Percentiles rank a stretch among this genome's conserved stretches.
Evolutionary conservation across 176 grass and related monocot species (phyloP).

Genomic region (Lolium rigidum): DNA sequence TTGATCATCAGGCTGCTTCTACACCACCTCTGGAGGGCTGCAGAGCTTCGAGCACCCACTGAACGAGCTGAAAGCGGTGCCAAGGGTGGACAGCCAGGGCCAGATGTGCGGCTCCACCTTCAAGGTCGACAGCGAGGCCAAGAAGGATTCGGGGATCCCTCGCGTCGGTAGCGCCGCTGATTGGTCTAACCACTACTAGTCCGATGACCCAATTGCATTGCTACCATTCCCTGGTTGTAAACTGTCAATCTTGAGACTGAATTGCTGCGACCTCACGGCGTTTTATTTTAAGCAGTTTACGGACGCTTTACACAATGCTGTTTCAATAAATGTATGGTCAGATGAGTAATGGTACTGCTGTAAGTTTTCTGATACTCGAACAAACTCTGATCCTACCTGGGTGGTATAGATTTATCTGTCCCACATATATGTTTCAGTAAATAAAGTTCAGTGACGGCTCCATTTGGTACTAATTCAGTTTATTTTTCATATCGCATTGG

Average conservation of each 20-base stretch:
- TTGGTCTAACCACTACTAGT: constrained; percentile 77
- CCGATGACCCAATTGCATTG: constrained; percentile 10
- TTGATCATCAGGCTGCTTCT: constrained; percentile 78
- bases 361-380: constrained; percentile 4
- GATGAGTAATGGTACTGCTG: constrained; percentile 17
- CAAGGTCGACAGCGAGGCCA: constrained; percentile 83
- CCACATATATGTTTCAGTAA: too few species aligned
- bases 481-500: too few species aligned
- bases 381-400: too few species aligned
- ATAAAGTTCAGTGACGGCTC: too few species aligned
- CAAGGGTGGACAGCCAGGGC: constrained; percentile 81
- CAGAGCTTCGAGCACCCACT: constrained; percentile 89
- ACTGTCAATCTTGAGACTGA: neutral
- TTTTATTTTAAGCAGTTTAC: constrained; percentile 15
- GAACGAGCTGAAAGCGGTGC: constrained; percentile 85
- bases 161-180: constrained; percentile 83
- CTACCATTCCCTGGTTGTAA: neutral
- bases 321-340: constrained; percentile 21
- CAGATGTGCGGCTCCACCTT: constrained; percentile 83
- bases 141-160: constrained; percentile 75
- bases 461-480: too few species aligned
- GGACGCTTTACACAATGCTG: neutral
- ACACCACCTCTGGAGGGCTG: constrained; percentile 82
- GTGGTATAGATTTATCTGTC: too few species aligned
- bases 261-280: constrained; percentile 20